Conservation (phyloP, 2,329 filamentous ascomycete genomes). For the Botrytis tulipae region DNA sequence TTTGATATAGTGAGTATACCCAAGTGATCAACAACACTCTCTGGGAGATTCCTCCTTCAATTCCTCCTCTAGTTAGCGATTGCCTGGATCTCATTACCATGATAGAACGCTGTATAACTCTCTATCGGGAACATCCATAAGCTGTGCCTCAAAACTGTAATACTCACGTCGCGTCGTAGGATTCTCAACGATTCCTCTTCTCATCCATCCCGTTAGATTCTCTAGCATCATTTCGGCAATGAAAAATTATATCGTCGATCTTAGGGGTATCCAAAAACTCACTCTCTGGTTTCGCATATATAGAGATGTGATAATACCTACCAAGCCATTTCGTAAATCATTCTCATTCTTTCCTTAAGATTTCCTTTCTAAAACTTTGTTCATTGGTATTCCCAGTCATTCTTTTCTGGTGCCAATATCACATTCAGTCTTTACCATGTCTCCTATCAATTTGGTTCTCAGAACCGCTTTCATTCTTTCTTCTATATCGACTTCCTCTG, state of each 20-base stretch:
- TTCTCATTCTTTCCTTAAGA: background rate
- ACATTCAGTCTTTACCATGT: background rate
- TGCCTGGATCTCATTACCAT: background rate
- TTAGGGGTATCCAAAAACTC: background rate
- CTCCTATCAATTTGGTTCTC: background rate
- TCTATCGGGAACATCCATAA: background rate
- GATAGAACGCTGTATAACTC: background rate
- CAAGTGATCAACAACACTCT: no score
- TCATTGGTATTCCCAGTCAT: background rate
- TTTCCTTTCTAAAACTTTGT: background rate
- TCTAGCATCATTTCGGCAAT: background rate
- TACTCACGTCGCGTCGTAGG: background rate
- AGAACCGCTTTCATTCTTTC: slow-evolving; percentile 11
- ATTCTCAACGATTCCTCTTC: background rate
- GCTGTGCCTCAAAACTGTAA: background rate
- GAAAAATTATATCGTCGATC: background rate
- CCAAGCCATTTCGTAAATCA: background rate
- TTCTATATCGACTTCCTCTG: background rate
- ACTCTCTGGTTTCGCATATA: background rate
- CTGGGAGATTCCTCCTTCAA: background rate
- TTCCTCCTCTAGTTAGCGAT: background rate
- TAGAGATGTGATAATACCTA: background rate
- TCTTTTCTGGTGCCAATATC: background rate
- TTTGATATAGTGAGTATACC: background rate
- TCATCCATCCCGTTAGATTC: background rate